These are phyloP conservation scores for Dillenia suffruticosa DNA, from an alignment of 164 flowering plant species.

Conservation along the genomic window DNA sequence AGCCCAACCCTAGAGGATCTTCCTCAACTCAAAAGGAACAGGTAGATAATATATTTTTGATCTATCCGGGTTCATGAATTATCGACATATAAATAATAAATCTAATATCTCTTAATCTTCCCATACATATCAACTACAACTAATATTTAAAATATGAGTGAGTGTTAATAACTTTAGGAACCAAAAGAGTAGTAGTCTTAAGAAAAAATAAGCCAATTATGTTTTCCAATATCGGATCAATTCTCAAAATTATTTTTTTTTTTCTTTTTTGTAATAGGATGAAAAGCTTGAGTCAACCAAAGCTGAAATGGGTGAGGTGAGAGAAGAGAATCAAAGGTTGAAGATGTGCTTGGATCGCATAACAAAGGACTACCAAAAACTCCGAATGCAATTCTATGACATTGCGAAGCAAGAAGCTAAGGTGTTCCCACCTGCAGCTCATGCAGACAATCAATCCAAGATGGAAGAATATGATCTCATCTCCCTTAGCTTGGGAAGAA, in stretches of 20 bases:
- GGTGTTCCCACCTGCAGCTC: background rate
- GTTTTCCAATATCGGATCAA: too few relatives aligned
- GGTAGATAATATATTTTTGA: constrained; percentile 1
- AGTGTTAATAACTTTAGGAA: too few relatives aligned
- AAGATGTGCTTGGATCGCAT: constrained; percentile 32
- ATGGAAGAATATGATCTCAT: constrained; percentile 29
- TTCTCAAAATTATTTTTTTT: too few relatives aligned
- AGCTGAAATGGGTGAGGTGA: constrained; percentile 57
- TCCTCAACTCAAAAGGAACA: constrained; percentile 20
- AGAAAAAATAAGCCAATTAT: too few relatives aligned
- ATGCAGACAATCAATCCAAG: constrained; percentile 4
- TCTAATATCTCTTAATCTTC: too few relatives aligned
- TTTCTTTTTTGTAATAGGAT: constrained; percentile 16
- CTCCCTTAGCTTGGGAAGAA: constrained; percentile 51
- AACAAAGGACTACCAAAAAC: constrained; percentile 39
- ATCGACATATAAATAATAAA: too few relatives aligned
- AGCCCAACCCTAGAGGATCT: constrained; percentile 14
- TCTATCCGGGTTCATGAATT: too few relatives aligned
- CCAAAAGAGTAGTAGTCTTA: too few relatives aligned
- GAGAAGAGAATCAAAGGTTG: constrained; percentile 57
- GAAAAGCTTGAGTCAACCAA: constrained; percentile 41
- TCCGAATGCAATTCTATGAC: constrained; percentile 40
- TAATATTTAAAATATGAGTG: too few relatives aligned
- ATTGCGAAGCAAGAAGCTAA: constrained; percentile 24
- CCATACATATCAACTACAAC: too few relatives aligned